These are phyloP conservation scores for Raphanus hybrid DNA, from an alignment of 441 rosid genomes.

Conservation along the genomic window DNA sequence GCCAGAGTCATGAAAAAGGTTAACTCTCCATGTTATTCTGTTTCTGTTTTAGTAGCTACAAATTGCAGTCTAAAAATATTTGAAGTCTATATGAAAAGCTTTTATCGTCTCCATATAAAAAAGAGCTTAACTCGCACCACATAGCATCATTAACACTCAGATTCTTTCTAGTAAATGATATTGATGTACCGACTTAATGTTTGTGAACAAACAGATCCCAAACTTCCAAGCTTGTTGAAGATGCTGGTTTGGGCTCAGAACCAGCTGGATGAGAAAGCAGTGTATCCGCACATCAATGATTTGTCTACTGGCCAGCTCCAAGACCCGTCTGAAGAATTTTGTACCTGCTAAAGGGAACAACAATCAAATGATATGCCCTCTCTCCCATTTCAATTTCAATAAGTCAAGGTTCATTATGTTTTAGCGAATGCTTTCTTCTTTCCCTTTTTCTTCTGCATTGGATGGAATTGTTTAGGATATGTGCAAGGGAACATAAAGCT, in stretches of 20 bases:
- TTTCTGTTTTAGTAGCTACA: background rate
- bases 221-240: constrained; percentile 90
- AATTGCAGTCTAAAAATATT: too few relatives aligned
- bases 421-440: constrained; percentile 5
- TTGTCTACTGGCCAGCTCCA: constrained; percentile 74
- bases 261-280: constrained; percentile 88
- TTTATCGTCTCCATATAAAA: background rate
- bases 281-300: constrained; percentile 85
- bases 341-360: constrained; percentile 28
- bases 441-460: constrained; percentile 16
- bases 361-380: constrained; percentile 26
- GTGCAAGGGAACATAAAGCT: constrained; percentile 37
- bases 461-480: constrained; percentile 27
- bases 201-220: constrained; percentile 73
- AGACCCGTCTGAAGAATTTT: constrained; percentile 55
- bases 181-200: constrained; percentile 11
- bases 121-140: background rate
- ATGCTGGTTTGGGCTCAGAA: constrained; percentile 92
- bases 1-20: constrained; percentile 99
- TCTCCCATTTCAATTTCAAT: constrained; percentile 34
- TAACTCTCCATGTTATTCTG: background rate
- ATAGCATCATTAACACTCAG: background rate
- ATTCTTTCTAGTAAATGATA: background rate
- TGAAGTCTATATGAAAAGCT: too few relatives aligned
- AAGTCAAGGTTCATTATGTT: constrained; percentile 32